Percentiles rank a stretch among this genome's conserved stretches.
Conservation (phyloP, 2,329 filamentous ascomycete species). For the Colletotrichum sp. region DNA sequence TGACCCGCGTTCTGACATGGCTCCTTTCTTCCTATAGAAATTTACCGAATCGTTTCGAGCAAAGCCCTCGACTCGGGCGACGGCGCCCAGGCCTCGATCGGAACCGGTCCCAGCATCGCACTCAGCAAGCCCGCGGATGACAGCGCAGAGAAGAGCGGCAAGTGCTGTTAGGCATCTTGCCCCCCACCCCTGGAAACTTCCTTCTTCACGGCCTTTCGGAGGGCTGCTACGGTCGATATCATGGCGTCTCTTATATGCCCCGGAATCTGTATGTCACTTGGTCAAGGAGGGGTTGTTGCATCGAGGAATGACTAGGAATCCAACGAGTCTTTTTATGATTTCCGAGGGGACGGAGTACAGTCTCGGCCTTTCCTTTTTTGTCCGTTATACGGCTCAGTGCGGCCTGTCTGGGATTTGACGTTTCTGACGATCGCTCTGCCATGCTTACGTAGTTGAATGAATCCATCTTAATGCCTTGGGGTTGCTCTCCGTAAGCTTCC, state of each 20-base stretch:
- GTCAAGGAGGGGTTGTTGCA: constrained; percentile 20
- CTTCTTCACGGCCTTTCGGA: constrained; percentile 19
- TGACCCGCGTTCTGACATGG: background rate
- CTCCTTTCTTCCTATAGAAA: constrained; percentile 65
- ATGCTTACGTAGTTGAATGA: constrained; percentile 27
- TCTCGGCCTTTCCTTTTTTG: constrained; percentile 27
- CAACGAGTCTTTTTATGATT: constrained; percentile 27
- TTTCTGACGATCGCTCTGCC: constrained; percentile 23
- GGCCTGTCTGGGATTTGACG: constrained; percentile 21
- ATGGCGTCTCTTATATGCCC: constrained; percentile 35
- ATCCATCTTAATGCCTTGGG: constrained; percentile 22
- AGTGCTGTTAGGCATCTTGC: constrained; percentile 71
- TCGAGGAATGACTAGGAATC: constrained; percentile 25
- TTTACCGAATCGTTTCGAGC: constrained; percentile 98
- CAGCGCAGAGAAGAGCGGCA: constrained; percentile 75
- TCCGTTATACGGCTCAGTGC: constrained; percentile 18
- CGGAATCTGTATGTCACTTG: constrained; percentile 28
- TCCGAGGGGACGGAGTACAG: constrained; percentile 27
- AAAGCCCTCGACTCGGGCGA: constrained; percentile 95
- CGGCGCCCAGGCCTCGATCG: constrained; percentile 78
- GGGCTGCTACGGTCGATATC: constrained; percentile 26
- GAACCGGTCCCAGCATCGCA: constrained; percentile 81
- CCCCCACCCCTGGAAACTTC: background rate
- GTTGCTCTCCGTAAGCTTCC: background rate
- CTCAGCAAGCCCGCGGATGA: constrained; percentile 86